Conservation (phyloP, 306 rosid species). For the Rosa lucieae region DNA sequence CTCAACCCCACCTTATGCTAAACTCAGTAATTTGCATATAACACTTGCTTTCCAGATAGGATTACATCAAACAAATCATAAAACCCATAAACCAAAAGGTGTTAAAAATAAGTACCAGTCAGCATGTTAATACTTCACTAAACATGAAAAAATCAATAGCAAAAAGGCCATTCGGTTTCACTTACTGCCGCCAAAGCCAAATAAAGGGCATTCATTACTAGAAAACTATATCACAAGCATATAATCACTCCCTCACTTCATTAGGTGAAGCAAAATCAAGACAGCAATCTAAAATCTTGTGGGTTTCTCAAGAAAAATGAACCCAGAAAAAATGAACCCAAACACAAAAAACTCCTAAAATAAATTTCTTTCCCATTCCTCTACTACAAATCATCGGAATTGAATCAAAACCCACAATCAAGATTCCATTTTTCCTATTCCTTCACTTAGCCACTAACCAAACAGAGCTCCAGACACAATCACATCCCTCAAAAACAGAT, state of each 20-base stretch:
- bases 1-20: background rate
- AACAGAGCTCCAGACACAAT: background rate
- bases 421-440: conserved; percentile 10
- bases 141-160: background rate
- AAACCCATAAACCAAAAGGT: background rate
- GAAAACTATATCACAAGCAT: background rate
- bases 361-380: background rate
- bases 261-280: background rate
- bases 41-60: background rate
- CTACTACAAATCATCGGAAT: background rate
- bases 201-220: background rate
- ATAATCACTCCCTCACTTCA: background rate
- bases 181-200: background rate
- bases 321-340: background rate
- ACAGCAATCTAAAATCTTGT: background rate
- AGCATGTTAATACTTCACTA: background rate
- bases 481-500: background rate
- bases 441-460: background rate
- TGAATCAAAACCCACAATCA: background rate
- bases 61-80: background rate
- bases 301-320: background rate
- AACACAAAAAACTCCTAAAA: too few relatives aligned
- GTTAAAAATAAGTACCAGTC: background rate
- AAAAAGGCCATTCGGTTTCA: background rate
- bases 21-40: background rate